A percentile compares a stretch with the other conserved stretches of the same genome.
These are phyloP conservation scores for Allantophomopsis lycopodina DNA, from an alignment of 2,329 filamentous ascomycete genomes.

Conservation along the genomic window DNA sequence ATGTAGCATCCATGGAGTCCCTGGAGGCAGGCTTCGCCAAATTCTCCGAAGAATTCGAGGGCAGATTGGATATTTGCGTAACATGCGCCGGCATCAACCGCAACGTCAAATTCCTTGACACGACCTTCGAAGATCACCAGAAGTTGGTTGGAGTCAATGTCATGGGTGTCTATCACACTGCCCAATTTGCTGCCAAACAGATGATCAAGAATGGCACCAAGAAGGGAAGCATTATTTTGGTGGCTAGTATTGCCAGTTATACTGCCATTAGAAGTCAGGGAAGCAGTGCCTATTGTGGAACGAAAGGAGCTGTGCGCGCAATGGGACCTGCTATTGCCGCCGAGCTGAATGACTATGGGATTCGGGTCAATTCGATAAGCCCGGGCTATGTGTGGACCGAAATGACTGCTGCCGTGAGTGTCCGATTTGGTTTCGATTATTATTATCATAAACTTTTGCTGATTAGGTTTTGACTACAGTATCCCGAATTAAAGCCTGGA, in stretches of 20 bases:
- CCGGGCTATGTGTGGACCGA: conserved; percentile 18
- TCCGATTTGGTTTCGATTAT: neutral
- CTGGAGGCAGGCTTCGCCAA: conserved; percentile 17
- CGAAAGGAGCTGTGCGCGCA: conserved; percentile 29
- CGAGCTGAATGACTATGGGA: conserved; percentile 26
- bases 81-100: conserved; percentile 30
- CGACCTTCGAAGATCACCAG: conserved; percentile 25
- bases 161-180: conserved; percentile 26
- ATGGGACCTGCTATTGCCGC: conserved; percentile 33
- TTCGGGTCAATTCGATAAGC: conserved; percentile 22
- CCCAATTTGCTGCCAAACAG: conserved; percentile 20
- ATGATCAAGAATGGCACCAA: conserved; percentile 29
- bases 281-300: conserved; percentile 31
- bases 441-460: conserved; percentile 18
- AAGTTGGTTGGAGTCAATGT: conserved; percentile 31
- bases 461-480: conserved; percentile 17
- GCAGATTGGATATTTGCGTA: conserved; percentile 26
- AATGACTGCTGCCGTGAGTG: conserved; percentile 10
- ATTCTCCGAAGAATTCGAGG: conserved; percentile 18
- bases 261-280: conserved; percentile 34
- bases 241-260: conserved; percentile 37
- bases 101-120: conserved; percentile 28
- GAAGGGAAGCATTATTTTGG: conserved; percentile 35
- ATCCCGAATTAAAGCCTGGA: conserved; percentile 17
- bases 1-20: conserved; percentile 20